Base-by-base conservation (phyloP, 257 asterid species). In the Catharanthus roseus region DNA sequence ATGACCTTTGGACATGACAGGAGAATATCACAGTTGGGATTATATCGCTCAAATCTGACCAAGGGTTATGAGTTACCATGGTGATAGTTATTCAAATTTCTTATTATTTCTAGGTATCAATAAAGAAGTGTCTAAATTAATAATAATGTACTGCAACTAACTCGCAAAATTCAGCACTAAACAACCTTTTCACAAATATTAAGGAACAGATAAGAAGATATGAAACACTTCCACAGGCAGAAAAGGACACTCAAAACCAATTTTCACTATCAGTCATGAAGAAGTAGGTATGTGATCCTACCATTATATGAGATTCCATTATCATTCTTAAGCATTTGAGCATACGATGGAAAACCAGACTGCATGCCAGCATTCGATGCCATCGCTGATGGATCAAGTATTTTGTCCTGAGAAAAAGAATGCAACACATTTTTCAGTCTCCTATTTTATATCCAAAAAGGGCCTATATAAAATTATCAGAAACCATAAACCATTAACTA, bases 381-480 rank as follows among this genome's bases (percentile, higher is more conserved):
- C 57, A 67, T 84, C 76, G 79, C 83, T 44, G 77, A 68, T 75
- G 88, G 80, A 64, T 88, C 90, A 38, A 72, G 63, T 29, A 85
- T 67, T 79, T 83, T 85, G 64, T 88, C 98, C 98, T 92, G 89
- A 34, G 69, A 77, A 41, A 83, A 74, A 77, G 31, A 78, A 84
- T 5, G 68, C 6, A 55, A 78, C 64, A 41, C 36, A 71, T 60
- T 54, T 36, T 68, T 70, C 64, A 77, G 81, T 65, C 53, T 77
- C 72, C 24, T 67, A 47, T 57, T 69, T 57, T 69, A 31, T 54
- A 74, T 33, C 45, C 13, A 66, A n/a, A 31, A 68, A 72, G 62
- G 26, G 55, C n/a, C 45, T 64, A 71, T 38, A n/a, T 15, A 45
- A 8, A 62, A 65, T 63, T 45, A 69, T 33, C 57, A 71, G 39